Percentiles rank a stretch among this genome's conserved stretches.
Conservation (phyloP, 1,139 yeast genomes). For the Taphrina deformans region DNA sequence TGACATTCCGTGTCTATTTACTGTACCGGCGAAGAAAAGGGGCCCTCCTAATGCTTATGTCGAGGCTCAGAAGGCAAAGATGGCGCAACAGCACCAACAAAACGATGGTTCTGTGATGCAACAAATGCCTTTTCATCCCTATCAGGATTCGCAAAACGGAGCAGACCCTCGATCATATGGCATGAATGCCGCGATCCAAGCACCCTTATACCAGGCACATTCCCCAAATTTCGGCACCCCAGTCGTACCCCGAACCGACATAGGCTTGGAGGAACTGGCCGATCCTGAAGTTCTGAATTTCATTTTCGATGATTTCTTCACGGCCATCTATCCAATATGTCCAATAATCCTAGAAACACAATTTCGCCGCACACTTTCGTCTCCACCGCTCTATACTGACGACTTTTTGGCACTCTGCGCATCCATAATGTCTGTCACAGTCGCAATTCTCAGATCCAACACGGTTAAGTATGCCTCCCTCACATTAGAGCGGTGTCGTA, state of each 20-base stretch:
- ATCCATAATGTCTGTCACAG: background rate
- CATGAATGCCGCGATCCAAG: background rate
- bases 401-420: constrained; percentile 19
- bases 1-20: constrained; percentile 16
- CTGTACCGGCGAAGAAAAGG: constrained; percentile 6
- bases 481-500: background rate
- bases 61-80: constrained; percentile 17
- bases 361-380: constrained; percentile 1
- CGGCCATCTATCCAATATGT: background rate
- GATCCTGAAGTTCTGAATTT: background rate
- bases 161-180: background rate
- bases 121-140: background rate
- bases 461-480: background rate
- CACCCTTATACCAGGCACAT: background rate
- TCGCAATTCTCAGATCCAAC: constrained; percentile 3
- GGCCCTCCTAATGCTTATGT: constrained; percentile 24
- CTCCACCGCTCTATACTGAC: background rate
- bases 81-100: constrained; percentile 5
- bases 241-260: background rate
- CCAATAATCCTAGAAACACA: constrained; percentile 13
- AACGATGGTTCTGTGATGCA: background rate
- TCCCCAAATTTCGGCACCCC: background rate
- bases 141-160: background rate
- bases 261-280: constrained; percentile 4
- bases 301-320: constrained; percentile 14